Evolutionary conservation across 768 basidiomycete species (phyloP).

Genomic region (Termitomyces sp.): DNA sequence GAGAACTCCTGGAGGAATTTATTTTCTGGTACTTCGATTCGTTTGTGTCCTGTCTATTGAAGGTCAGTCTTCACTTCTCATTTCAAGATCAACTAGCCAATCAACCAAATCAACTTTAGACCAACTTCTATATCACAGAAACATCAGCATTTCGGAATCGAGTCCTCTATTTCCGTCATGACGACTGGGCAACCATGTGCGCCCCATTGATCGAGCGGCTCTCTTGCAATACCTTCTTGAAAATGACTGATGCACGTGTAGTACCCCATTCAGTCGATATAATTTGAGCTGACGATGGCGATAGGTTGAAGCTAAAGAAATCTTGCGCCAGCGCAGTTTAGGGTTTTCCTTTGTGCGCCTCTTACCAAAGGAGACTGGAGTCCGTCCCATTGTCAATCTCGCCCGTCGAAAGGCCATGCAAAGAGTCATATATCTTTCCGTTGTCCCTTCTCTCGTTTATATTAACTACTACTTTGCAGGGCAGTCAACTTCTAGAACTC

Average conservation of each 20-base stretch:
- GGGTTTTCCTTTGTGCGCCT: conserved; percentile 85
- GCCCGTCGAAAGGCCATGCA: conserved; percentile 38
- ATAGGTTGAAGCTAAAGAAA: conserved; percentile 58
- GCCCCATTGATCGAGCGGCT: conserved; percentile 77
- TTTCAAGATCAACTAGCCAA: neutral
- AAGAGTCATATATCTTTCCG: conserved; percentile 18
- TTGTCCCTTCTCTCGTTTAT: neutral
- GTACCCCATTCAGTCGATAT: neutral
- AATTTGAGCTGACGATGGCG: neutral
- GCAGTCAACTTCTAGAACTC: conserved; percentile 26
- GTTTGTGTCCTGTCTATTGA: conserved; percentile 73
- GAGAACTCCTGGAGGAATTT: conserved; percentile 82
- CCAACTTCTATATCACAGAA: conserved; percentile 91
- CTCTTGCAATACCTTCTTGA: conserved; percentile 60
- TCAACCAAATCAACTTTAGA: conserved; percentile 37
- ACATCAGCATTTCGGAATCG: conserved; percentile 79
- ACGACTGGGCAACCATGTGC: conserved; percentile 87
- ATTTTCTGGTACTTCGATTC: conserved; percentile 93
- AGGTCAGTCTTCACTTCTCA: conserved; percentile 37
- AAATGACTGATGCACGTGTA: conserved; percentile 55
- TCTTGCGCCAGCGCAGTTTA: conserved; percentile 65
- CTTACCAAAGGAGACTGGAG: conserved; percentile 91
- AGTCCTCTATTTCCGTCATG: conserved; percentile 88
- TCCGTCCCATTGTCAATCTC: conserved; percentile 92
- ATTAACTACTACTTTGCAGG: conserved; percentile 18